phyloP scores from a whole-genome alignment of 441 rosid species.

The Arabidopsis hybrid region DNA sequence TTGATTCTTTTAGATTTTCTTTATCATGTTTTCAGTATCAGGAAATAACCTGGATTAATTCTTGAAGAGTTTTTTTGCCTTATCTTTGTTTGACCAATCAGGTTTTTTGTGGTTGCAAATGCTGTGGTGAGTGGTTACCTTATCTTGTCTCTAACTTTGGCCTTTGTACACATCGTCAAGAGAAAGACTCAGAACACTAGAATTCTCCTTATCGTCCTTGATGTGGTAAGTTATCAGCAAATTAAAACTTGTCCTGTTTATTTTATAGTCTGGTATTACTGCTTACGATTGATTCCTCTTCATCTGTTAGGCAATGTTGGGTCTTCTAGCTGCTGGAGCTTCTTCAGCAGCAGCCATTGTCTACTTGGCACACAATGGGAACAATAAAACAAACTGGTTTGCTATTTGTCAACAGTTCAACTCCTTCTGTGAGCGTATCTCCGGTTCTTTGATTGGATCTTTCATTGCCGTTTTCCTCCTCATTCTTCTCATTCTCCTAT shows the following conservation, averaged over 20 bases:
- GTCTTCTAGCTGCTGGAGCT: slow-evolving; percentile 58
- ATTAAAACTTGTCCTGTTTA: background rate
- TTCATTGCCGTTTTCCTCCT: slow-evolving; percentile 48
- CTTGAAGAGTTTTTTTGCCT: slow-evolving; percentile 2
- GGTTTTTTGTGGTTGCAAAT: slow-evolving; percentile 66
- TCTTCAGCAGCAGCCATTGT: slow-evolving; percentile 72
- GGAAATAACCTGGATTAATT: background rate
- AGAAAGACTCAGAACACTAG: slow-evolving; percentile 51
- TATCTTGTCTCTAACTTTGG: slow-evolving; percentile 57
- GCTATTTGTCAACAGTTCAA: slow-evolving; percentile 68
- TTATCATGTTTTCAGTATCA: background rate
- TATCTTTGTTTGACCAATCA: slow-evolving; percentile 38
- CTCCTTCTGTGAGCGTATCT: slow-evolving; percentile 64
- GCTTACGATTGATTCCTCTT: slow-evolving; percentile 1
- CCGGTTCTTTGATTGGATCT: slow-evolving; percentile 72
- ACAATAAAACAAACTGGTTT: slow-evolving; percentile 60
- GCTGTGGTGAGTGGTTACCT: slow-evolving; percentile 59
- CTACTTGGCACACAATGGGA: slow-evolving; percentile 70
- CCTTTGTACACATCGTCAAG: slow-evolving; percentile 59
- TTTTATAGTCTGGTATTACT: background rate
- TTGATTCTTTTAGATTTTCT: background rate
- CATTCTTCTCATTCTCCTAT: slow-evolving; percentile 47
- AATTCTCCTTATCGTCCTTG: slow-evolving; percentile 51
- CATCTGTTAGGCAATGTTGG: slow-evolving; percentile 53
- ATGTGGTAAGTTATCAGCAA: slow-evolving; percentile 49